Evolutionary conservation across 2,329 filamentous ascomycete genomes (phyloP), one percentile per base, ranked within the genome.

Genomic region (Cercospora janseana): DNA sequence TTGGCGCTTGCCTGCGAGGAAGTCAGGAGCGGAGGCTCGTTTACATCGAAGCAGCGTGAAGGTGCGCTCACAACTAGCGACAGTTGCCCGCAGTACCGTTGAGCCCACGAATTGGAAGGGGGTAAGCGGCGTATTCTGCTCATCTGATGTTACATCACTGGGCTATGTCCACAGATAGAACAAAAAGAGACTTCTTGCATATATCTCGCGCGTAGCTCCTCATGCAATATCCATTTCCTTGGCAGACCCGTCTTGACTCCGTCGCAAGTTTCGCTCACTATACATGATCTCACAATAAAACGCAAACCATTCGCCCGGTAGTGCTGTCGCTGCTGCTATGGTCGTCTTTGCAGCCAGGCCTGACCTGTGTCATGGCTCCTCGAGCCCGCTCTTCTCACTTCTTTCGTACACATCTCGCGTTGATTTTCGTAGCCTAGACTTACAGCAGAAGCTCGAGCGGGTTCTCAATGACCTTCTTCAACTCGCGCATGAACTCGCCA

Each of bases 401-500:
- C 27, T 21, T 21, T 6, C 27, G 26, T 20, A n/a, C 35, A 40
- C 26, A 13, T 16, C 35, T 31, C 37, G 29, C 29, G 32, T 49
- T 23, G 20, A 4, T 23, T 10, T 23, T 4, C 35, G 12, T 38
- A 20, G 35, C 3, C 21, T 8, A 26, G 37, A 27, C 43, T 61
- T 86, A 98, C 73, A 98, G 80, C 71, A 98, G 79, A 63, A 98
- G 80, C 78, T 95, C 88, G 63, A 98, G 80, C 61, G 93, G 93
- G 81, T 95, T 96, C 84, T 98, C 93, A 54, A 98, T 78, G 46
- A 90, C 88, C 81, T 91, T 92, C 87, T 98, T 98, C 72, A 98
- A 78, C 78, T 94, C 93, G 72, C 82, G 84, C 74, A 98, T 89
- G 84, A 92, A 98, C 74, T 98, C 93, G 52, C 86, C 93, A 67